Evolutionary conservation across 202 grass and related monocot genomes (phyloP), one percentile per base, ranked within the genome.

Genomic region (Schoenoplectus tabernaemontani): DNA sequence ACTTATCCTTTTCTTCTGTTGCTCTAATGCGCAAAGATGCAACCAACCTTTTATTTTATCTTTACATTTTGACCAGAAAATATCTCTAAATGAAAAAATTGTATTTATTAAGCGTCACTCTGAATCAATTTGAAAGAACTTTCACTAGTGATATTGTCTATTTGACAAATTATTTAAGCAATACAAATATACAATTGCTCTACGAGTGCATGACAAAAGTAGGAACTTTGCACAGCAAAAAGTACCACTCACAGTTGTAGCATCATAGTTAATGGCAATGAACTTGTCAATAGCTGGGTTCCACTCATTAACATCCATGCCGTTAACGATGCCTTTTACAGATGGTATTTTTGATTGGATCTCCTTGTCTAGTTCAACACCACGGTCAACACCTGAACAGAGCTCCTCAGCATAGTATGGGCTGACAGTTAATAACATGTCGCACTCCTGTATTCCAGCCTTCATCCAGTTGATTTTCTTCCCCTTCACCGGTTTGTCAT

Each of bases 401-500:
- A 97, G 91, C 86, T 97, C 95, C 67, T 97, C 84, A 0, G 94
- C 87, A 39, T 97, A 97, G 71, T 92, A 92, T 0, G 94, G 91
- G 39, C 91, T 93, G 34, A 97, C 94, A 15, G 94, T 97, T 13
- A 97, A 77, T 0, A 87, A 91, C 77, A 22, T 77, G 81, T 97
- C 87, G 3, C 91, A 79, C 16, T 97, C 86, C 0, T 83, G 61
- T 58, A 97, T 92, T 36, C 91, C 94, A 3, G 86, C 89, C 82
- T 97, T 93, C 91, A 97, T 92, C 94, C 94, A 97, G 86, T 97
- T 97, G 74, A 90, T 86, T 88, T 97, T 97, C 51, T 82, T 72
- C 20, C 94, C 94, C 59, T 94, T 87, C 77, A 97, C 94, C 0
- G 94, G 94, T 59, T 81, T 92, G 74, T 93, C 78, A 5, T 93